Evolutionary conservation across 371 early-diverging fungal species (phyloP).

Genomic region (Mortierella sp.): DNA sequence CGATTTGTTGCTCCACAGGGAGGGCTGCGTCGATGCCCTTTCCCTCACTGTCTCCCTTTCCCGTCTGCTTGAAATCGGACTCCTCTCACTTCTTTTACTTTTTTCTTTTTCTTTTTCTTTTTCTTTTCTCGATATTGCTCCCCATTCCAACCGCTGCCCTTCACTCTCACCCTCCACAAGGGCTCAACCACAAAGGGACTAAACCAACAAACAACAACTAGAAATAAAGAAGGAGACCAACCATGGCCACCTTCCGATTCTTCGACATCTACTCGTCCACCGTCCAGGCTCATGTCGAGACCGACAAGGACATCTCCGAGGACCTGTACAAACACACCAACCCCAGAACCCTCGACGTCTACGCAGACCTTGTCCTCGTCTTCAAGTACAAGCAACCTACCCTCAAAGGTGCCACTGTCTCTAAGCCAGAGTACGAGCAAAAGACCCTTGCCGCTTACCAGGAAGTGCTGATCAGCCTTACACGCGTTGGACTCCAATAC

Average conservation of each 20-base stretch:
- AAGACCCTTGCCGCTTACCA: conserved; percentile 46
- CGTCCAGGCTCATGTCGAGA: conserved; percentile 8
- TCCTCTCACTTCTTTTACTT: not conserved
- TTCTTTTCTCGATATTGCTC: not conserved
- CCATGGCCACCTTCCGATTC: conserved; percentile 28
- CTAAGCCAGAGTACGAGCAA: conserved; percentile 43
- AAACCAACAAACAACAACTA: not conserved
- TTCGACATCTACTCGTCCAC: conserved; percentile 40
- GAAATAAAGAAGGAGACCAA: not conserved
- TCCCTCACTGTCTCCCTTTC: not conserved
- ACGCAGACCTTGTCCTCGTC: conserved; percentile 48
- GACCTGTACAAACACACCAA: not conserved
- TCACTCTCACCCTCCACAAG: not conserved
- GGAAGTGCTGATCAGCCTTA: conserved; percentile 33
- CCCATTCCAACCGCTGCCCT: not conserved
- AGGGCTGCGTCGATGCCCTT: no score
- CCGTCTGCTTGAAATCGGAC: not conserved
- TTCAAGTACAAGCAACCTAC: conserved; percentile 44
- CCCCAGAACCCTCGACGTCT: conserved; percentile 40
- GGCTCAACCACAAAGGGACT: not conserved
- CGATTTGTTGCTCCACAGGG: not conserved
- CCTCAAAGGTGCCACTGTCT: not conserved
- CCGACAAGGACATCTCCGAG: not conserved
- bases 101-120: not conserved
- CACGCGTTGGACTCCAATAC: conserved; percentile 42